These are phyloP conservation scores for Talaromyces nanjingensis DNA, from an alignment of 495 filamentous ascomycete genomes.

Conservation along the genomic window DNA sequence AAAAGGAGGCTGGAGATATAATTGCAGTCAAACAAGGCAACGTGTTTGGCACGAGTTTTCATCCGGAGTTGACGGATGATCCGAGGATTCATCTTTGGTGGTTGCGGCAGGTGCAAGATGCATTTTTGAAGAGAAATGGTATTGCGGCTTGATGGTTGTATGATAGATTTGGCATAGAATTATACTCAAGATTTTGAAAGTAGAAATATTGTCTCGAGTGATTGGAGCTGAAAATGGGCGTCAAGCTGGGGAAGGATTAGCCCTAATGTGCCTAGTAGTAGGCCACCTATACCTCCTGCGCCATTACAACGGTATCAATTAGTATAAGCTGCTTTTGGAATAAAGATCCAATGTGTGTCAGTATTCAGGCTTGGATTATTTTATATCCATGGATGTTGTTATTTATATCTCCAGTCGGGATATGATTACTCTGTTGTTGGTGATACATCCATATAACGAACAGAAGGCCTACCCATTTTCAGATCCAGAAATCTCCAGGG, in stretches of 20 bases:
- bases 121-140: conserved; percentile 23
- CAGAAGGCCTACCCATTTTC: too few species aligned
- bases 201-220: background rate
- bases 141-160: conserved; percentile 12
- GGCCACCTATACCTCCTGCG: too few species aligned
- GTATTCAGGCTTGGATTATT: too few species aligned
- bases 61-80: conserved; percentile 90
- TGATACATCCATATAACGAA: too few species aligned
- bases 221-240: background rate
- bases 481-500: too few species aligned
- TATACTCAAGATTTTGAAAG: background rate
- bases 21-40: conserved; percentile 89
- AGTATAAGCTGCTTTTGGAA: too few species aligned
- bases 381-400: too few species aligned
- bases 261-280: background rate
- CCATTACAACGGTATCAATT: too few species aligned
- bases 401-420: too few species aligned
- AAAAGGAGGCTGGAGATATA: conserved; percentile 64
- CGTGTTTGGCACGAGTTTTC: conserved; percentile 94
- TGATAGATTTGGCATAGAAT: conserved; percentile 5
- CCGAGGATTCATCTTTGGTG: conserved; percentile 91
- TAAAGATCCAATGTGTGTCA: too few species aligned
- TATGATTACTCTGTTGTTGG: too few species aligned
- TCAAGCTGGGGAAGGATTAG: background rate
- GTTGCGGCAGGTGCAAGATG: conserved; percentile 61